phyloP scores from a whole-genome alignment of 164 flowering plant species.

The Stephania japonica region DNA sequence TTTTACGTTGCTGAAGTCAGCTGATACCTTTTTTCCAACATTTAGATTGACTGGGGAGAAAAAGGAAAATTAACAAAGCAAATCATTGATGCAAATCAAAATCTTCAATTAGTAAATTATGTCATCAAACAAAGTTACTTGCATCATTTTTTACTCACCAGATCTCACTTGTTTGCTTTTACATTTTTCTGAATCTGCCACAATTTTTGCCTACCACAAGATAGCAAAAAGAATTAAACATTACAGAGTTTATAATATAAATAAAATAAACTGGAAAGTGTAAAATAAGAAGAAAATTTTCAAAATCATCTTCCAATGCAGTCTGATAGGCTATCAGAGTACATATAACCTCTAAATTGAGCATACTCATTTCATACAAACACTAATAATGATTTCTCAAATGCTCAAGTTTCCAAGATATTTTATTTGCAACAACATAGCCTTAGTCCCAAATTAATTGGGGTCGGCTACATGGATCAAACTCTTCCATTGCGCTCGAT shows the following conservation, averaged over 20 bases:
- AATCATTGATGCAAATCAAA: neutral
- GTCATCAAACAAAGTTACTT: neutral
- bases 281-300: neutral
- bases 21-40: constrained; percentile 48
- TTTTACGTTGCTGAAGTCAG: constrained; percentile 53
- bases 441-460: too few species aligned
- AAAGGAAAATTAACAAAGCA: neutral
- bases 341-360: neutral
- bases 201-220: constrained; percentile 20
- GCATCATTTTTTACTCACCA: constrained; percentile 26
- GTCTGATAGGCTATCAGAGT: neutral
- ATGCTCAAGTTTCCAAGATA: neutral
- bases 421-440: neutral
- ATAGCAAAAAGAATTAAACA: constrained; percentile 3
- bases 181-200: constrained; percentile 20
- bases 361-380: neutral
- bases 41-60: constrained; percentile 25
- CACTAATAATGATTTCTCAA: neutral
- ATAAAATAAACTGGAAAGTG: neutral
- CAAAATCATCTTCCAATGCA: neutral
- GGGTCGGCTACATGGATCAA: too few species aligned
- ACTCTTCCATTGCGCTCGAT: too few species aligned
- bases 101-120: neutral
- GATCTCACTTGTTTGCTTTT: constrained; percentile 27
- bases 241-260: neutral